These are phyloP conservation scores for Diaporthe velutina DNA, from an alignment of 2,329 filamentous ascomycete species.

Conservation along the genomic window DNA sequence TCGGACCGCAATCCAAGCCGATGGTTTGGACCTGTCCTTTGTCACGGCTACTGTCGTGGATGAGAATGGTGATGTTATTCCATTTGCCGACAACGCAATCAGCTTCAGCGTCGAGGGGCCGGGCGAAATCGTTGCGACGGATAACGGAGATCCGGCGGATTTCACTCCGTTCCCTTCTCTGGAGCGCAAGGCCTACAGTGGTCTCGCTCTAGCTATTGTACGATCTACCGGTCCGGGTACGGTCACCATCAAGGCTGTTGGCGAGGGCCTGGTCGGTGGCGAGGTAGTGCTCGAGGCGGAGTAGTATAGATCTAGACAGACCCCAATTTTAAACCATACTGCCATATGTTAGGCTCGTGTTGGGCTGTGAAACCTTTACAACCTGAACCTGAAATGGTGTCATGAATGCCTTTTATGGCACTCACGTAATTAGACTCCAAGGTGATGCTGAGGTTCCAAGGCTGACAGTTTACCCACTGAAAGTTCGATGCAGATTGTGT, in stretches of 20 bases:
- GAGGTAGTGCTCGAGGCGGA: constrained; percentile 8
- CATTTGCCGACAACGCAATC: constrained; percentile 55
- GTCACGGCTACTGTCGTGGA: constrained; percentile 61
- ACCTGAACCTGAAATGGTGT: not conserved
- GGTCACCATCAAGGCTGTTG: not conserved
- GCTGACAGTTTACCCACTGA: not conserved
- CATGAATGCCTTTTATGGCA: not conserved
- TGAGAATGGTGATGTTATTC: constrained; percentile 56
- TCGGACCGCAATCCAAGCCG: constrained; percentile 52
- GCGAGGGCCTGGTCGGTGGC: constrained; percentile 3
- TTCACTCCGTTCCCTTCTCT: constrained; percentile 56
- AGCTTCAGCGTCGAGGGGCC: constrained; percentile 58
- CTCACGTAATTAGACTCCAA: not conserved
- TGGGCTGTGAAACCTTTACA: accelerated
- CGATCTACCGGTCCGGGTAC: constrained; percentile 43
- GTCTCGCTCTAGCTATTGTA: constrained; percentile 56
- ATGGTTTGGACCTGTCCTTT: constrained; percentile 61
- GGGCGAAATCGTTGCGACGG: constrained; percentile 62
- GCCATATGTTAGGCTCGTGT: too few relatives aligned
- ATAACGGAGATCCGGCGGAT: constrained; percentile 64
- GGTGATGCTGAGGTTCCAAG: not conserved
- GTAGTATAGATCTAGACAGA: not conserved
- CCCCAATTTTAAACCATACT: not conserved
- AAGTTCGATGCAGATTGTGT: not conserved
- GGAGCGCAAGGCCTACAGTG: constrained; percentile 56